Evolutionary conservation across 495 filamentous ascomycete species (phyloP).

Genomic region (Aspergillus coremiiformis): DNA sequence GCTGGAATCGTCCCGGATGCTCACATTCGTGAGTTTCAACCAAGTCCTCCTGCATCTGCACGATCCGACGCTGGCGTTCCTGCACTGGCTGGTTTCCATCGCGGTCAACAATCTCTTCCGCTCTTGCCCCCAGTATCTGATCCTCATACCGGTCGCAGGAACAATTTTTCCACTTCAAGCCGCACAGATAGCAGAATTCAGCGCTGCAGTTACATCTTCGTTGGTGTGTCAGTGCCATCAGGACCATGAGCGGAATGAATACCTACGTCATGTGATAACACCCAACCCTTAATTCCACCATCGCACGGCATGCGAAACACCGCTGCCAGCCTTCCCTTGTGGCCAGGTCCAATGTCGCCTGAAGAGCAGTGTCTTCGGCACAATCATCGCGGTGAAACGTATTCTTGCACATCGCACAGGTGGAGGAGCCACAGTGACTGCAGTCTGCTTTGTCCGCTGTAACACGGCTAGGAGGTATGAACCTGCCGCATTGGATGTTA

Average conservation of each 20-base stretch:
- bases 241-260: conserved; percentile 12
- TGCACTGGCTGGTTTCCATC: not conserved
- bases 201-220: not conserved
- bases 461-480: conserved; percentile 32
- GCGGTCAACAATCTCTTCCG: conserved; percentile 1
- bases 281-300: conserved; percentile 52
- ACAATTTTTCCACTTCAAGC: not conserved
- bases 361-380: conserved; percentile 33
- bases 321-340: conserved; percentile 51
- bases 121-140: conserved; percentile 7
- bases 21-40: conserved; percentile 1
- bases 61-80: not conserved
- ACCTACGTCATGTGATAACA: conserved; percentile 58
- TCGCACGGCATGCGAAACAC: conserved; percentile 51
- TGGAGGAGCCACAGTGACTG: conserved; percentile 24
- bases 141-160: conserved; percentile 19
- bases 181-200: not conserved
- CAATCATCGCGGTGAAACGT: conserved; percentile 45
- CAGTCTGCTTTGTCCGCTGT: conserved; percentile 30
- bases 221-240: conserved; percentile 10
- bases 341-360: conserved; percentile 48
- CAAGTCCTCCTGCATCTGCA: conserved; percentile 2
- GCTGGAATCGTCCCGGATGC: conserved; percentile 1
- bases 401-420: conserved; percentile 24
- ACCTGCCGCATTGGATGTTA: conserved; percentile 20